phyloP scores from a whole-genome alignment of 1,139 yeast species.

The Sugiyamaella xylanicola region DNA sequence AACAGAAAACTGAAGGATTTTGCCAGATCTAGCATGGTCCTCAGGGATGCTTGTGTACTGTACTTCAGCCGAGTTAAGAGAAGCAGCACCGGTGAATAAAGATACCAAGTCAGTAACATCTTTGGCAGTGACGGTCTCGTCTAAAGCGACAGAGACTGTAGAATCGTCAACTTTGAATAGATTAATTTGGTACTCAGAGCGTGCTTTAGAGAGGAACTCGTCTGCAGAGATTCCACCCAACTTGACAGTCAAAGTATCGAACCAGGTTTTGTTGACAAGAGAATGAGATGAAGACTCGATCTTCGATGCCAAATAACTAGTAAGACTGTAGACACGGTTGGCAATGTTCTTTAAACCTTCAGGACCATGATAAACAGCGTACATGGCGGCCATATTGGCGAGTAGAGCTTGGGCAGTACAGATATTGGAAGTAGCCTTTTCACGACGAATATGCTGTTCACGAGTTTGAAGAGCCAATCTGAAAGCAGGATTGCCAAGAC shows the following conservation, averaged over 20 bases:
- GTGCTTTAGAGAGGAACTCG: conserved; percentile 59
- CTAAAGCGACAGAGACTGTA: conserved; percentile 74
- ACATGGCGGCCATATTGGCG: conserved; percentile 94
- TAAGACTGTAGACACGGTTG: conserved; percentile 70
- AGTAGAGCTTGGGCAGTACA: conserved; percentile 97
- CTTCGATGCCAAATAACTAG: conserved; percentile 67
- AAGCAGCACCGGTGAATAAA: conserved; percentile 45
- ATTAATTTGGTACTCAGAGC: conserved; percentile 66
- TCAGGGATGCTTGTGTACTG: conserved; percentile 37
- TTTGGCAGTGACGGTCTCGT: conserved; percentile 73
- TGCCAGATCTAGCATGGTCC: conserved; percentile 57
- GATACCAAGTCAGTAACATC: conserved; percentile 63
- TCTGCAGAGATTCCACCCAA: conserved; percentile 57
- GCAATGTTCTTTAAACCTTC: conserved; percentile 85
- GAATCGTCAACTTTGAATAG: conserved; percentile 65
- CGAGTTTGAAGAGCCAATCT: conserved; percentile 95
- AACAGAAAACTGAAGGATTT: conserved; percentile 69
- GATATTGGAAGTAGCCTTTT: conserved; percentile 95
- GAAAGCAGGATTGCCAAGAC: conserved; percentile 84
- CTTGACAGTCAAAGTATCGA: conserved; percentile 81
- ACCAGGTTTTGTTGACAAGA: conserved; percentile 66
- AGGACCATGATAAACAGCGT: conserved; percentile 96
- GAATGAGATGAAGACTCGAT: conserved; percentile 42
- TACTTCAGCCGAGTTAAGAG: conserved; percentile 25
- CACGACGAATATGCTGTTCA: conserved; percentile 96